phyloP scores from a whole-genome alignment of 1,284 basidiomycete genomes.

The Peniophora sp. region DNA sequence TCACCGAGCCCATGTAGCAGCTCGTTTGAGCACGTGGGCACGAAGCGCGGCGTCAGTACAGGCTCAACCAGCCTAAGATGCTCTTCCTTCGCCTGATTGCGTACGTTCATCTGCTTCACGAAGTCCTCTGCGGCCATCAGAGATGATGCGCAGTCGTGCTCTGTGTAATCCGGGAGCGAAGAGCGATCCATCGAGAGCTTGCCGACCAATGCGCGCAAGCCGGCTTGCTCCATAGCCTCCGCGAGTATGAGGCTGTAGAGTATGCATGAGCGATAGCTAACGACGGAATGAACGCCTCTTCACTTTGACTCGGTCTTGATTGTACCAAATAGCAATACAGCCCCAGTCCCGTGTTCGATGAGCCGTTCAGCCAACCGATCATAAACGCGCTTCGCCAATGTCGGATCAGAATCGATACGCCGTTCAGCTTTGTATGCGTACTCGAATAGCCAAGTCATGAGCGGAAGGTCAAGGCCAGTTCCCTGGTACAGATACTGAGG shows the following conservation, averaged over 20 bases:
- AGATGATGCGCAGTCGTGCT: slow-evolving; percentile 44
- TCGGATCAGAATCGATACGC: slow-evolving; percentile 53
- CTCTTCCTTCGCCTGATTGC: slow-evolving; percentile 31
- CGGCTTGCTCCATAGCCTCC: slow-evolving; percentile 58
- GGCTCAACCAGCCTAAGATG: slow-evolving; percentile 58
- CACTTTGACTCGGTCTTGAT: slow-evolving; percentile 77
- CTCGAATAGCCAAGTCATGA: slow-evolving; percentile 76
- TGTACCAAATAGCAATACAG: slow-evolving; percentile 74
- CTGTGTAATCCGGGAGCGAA: slow-evolving; percentile 63
- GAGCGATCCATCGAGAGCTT: slow-evolving; percentile 84
- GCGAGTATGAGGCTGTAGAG: slow-evolving; percentile 67
- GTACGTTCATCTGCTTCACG: slow-evolving; percentile 37
- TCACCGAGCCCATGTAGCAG: slow-evolving; percentile 53
- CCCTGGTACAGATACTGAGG: slow-evolving; percentile 84
- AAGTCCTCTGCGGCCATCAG: slow-evolving; percentile 49
- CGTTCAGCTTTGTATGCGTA: slow-evolving; percentile 79
- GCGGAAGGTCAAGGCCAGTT: slow-evolving; percentile 72
- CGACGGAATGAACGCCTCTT: slow-evolving; percentile 13
- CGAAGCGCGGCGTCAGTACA: slow-evolving; percentile 77
- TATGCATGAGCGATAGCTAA: not conserved
- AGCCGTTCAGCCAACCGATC: slow-evolving; percentile 53
- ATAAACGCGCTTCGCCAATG: slow-evolving; percentile 61
- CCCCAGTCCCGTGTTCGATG: slow-evolving; percentile 66
- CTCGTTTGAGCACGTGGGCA: slow-evolving; percentile 70
- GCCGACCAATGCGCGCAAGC: slow-evolving; percentile 72